Conservation (phyloP, 2,329 filamentous ascomycete genomes). For the Alternaria dauci region DNA sequence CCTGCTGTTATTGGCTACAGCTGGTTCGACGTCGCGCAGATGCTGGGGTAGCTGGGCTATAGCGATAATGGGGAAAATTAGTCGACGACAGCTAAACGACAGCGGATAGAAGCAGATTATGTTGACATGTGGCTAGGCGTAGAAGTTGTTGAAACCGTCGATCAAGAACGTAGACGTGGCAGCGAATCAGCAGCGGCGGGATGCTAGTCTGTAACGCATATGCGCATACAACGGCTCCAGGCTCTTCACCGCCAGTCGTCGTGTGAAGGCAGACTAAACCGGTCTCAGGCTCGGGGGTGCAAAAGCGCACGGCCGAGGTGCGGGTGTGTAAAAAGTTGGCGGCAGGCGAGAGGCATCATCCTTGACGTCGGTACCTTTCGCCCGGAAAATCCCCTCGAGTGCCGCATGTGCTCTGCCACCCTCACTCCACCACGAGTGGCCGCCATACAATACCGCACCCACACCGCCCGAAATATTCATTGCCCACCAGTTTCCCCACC, state of each 20-base stretch:
- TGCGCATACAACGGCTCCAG: slow-evolving; percentile 12
- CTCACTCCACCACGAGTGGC: slow-evolving; percentile 36
- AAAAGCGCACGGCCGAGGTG: slow-evolving; percentile 17
- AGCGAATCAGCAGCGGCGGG: slow-evolving; percentile 9
- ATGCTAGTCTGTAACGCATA: background rate
- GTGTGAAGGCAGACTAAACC: slow-evolving; percentile 2
- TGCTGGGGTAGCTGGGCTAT: slow-evolving; percentile 14
- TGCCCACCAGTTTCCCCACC: slow-evolving; percentile 8
- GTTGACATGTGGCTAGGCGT: slow-evolving; percentile 7
- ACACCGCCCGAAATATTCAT: slow-evolving; percentile 8
- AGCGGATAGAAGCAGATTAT: slow-evolving; percentile 8
- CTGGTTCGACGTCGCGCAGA: slow-evolving; percentile 13
- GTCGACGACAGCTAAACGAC: slow-evolving; percentile 3
- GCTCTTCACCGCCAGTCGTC: slow-evolving; percentile 20
- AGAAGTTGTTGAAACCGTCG: slow-evolving; percentile 13
- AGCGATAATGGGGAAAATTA: slow-evolving; percentile 10
- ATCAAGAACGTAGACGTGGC: background rate
- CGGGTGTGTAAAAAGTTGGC: slow-evolving; percentile 32
- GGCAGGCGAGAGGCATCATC: slow-evolving; percentile 21
- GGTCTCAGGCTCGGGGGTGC: background rate
- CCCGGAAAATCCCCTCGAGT: slow-evolving; percentile 38
- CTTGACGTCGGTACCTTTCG: slow-evolving; percentile 28
- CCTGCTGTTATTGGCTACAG: slow-evolving; percentile 31
- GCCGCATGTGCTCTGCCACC: slow-evolving; percentile 19
- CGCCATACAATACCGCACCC: slow-evolving; percentile 7